Percentiles rank a stretch among this genome's conserved stretches.
These are phyloP conservation scores for Trichoderma sp. DNA, from an alignment of 2,329 filamentous ascomycete species.

Conservation along the genomic window DNA sequence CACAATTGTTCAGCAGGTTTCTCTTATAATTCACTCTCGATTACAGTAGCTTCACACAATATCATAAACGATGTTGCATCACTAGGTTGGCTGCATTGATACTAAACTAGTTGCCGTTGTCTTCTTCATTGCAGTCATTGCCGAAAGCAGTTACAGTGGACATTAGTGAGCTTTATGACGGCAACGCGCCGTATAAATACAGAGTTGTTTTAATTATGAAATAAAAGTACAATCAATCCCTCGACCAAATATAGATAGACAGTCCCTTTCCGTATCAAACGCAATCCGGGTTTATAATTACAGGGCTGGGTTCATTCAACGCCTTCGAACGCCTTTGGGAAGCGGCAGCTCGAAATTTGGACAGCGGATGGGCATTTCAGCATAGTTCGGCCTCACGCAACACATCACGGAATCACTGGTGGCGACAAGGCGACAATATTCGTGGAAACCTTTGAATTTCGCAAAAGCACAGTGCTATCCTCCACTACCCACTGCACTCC, in stretches of 20 bases:
- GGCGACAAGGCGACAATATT: constrained; percentile 20
- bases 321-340: background rate
- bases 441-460: constrained; percentile 59
- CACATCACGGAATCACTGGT: constrained; percentile 1
- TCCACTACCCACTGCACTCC: constrained; percentile 46
- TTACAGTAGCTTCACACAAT: too few relatives aligned
- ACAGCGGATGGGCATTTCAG: background rate
- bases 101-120: background rate
- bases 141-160: background rate
- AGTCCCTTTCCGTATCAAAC: background rate
- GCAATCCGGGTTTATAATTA: background rate
- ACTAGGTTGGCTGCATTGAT: too few relatives aligned
- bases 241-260: background rate
- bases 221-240: background rate
- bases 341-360: background rate
- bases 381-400: background rate
- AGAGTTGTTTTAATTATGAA: background rate
- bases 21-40: too few relatives aligned
- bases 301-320: background rate
- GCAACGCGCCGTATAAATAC: background rate
- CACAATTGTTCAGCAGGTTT: too few relatives aligned
- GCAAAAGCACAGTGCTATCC: constrained; percentile 55
- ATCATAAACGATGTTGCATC: too few relatives aligned
- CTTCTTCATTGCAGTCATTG: background rate
- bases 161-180: background rate